A percentile compares a stretch with the other conserved stretches of the same genome.
Conservation (phyloP, 1,284 basidiomycete genomes). For the Fistulinella staudtii region DNA sequence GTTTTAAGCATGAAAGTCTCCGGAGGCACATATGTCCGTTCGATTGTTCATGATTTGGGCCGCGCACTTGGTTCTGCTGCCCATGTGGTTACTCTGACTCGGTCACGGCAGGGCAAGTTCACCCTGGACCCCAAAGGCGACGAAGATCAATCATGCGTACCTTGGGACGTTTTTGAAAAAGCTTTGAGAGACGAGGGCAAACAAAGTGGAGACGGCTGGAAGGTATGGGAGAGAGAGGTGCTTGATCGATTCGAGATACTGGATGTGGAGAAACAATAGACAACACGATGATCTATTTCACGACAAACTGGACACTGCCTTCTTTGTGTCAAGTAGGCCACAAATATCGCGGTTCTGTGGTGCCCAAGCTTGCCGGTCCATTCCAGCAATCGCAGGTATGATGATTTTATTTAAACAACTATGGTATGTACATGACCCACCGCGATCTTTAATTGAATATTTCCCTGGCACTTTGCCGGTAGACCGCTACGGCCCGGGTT, state of each 20-base stretch:
- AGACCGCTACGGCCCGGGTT: not conserved
- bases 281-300: not conserved
- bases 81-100: slow-evolving; percentile 85
- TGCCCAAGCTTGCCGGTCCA: too few relatives aligned
- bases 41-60: slow-evolving; percentile 87
- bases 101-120: slow-evolving; percentile 83
- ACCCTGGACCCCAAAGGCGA: slow-evolving; percentile 42
- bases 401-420: too few relatives aligned
- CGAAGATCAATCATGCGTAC: slow-evolving; percentile 53
- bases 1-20: slow-evolving; percentile 88
- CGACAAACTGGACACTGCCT: too few relatives aligned
- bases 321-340: too few relatives aligned
- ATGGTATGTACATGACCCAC: too few relatives aligned
- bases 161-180: slow-evolving; percentile 75
- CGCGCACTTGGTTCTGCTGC: slow-evolving; percentile 80
- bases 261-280: slow-evolving; percentile 29
- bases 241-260: slow-evolving; percentile 58
- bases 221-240: slow-evolving; percentile 69
- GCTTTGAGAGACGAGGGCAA: slow-evolving; percentile 55
- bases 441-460: too few relatives aligned
- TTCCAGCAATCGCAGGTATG: too few relatives aligned
- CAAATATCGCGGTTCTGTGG: too few relatives aligned
- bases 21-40: slow-evolving; percentile 95
- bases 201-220: slow-evolving; percentile 60
- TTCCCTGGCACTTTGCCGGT: too few relatives aligned